phyloP scores from a whole-genome alignment of 257 asterid genomes.

The Solanum piurae region DNA sequence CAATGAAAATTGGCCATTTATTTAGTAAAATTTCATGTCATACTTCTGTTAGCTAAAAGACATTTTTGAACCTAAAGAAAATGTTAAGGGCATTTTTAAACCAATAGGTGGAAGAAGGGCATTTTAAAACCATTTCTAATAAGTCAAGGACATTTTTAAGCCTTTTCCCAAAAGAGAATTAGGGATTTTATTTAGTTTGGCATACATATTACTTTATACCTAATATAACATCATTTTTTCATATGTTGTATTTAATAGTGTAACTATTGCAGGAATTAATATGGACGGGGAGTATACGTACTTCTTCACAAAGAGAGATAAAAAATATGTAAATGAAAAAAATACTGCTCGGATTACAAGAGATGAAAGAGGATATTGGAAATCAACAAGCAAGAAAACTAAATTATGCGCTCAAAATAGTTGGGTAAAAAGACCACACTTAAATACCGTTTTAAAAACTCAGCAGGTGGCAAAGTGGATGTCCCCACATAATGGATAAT shows the following conservation, averaged over 20 bases:
- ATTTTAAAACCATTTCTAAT: too few species aligned
- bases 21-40: too few species aligned
- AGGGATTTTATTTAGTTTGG: background rate
- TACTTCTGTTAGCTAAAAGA: too few species aligned
- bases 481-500: background rate
- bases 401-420: background rate
- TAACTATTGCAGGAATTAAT: background rate
- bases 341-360: background rate
- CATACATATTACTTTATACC: background rate
- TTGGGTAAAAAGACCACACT: background rate
- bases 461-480: too few species aligned
- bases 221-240: too few species aligned
- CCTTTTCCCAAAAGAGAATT: background rate
- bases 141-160: too few species aligned
- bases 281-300: background rate
- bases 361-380: background rate
- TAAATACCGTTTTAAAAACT: background rate
- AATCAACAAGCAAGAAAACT: background rate
- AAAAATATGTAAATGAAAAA: background rate
- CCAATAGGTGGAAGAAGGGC: too few species aligned
- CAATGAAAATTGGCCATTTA: too few species aligned
- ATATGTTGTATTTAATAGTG: background rate
- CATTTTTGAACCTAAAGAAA: too few species aligned
- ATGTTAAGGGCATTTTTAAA: too few species aligned
- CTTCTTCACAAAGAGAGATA: background rate